Conservation (phyloP, 2,329 filamentous ascomycete genomes). For the Lecanoromycetidae sp. region DNA sequence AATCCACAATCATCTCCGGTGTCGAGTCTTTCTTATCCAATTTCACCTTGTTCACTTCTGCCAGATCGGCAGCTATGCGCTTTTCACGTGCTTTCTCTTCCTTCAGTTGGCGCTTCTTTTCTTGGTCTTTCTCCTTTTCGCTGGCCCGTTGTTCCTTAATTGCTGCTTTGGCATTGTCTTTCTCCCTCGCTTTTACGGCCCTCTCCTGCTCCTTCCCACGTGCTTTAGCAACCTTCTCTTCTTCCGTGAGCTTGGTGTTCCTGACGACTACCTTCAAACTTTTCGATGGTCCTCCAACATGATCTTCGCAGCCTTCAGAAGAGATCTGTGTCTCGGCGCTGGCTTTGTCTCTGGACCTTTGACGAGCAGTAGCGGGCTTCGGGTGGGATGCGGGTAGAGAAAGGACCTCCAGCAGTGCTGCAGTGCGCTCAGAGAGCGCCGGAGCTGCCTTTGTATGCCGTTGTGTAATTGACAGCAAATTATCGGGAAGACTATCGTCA, state of each 20-base stretch:
- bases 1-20: constrained; percentile 64
- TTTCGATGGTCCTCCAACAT: not conserved
- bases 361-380: constrained; percentile 8
- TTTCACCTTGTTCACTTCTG: constrained; percentile 60
- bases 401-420: constrained; percentile 29
- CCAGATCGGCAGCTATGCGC: constrained; percentile 51
- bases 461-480: constrained; percentile 18
- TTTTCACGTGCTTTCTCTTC: constrained; percentile 53
- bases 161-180: constrained; percentile 31
- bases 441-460: constrained; percentile 13
- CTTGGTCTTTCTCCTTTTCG: constrained; percentile 47
- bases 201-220: constrained; percentile 40
- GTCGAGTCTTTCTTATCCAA: constrained; percentile 62
- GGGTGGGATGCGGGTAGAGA: constrained; percentile 14
- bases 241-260: constrained; percentile 14
- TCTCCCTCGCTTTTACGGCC: constrained; percentile 41
- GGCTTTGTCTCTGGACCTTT: not conserved
- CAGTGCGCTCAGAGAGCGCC: constrained; percentile 30
- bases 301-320: not conserved
- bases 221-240: constrained; percentile 36
- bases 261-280: not conserved
- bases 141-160: constrained; percentile 33
- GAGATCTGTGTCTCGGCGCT: not conserved
- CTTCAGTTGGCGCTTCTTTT: constrained; percentile 31
- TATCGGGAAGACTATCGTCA: constrained; percentile 23